Evolutionary conservation across 2,329 filamentous ascomycete genomes (phyloP).

Genomic region (Diaporthe aspalathi): DNA sequence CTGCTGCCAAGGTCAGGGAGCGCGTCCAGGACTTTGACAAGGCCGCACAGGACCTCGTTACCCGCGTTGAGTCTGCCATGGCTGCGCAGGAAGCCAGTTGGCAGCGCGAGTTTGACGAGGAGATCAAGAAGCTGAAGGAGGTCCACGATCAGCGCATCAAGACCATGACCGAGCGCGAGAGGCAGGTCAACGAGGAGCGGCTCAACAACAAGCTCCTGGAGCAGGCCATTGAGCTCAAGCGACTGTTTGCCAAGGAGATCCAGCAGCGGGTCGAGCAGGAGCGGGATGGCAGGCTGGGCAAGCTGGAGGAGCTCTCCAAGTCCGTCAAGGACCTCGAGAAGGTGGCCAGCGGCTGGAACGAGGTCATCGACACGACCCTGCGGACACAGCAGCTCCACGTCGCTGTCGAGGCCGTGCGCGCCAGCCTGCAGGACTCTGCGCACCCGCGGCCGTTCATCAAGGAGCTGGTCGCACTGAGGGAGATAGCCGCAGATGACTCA

Average conservation of each 20-base stretch:
- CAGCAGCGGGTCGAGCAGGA: slow-evolving; percentile 87
- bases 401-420: slow-evolving; percentile 91
- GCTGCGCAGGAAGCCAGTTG: slow-evolving; percentile 82
- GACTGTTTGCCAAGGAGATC: slow-evolving; percentile 83
- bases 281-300: slow-evolving; percentile 86
- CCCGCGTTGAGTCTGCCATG: slow-evolving; percentile 87
- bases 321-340: slow-evolving; percentile 87
- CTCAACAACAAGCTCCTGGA: slow-evolving; percentile 87
- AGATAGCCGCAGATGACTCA: slow-evolving; percentile 84
- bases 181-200: slow-evolving; percentile 84
- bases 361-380: slow-evolving; percentile 88
- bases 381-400: slow-evolving; percentile 97
- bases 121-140: slow-evolving; percentile 82
- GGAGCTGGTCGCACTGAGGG: slow-evolving; percentile 94
- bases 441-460: slow-evolving; percentile 87
- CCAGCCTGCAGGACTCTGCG: slow-evolving; percentile 79
- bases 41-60: slow-evolving; percentile 87
- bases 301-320: slow-evolving; percentile 81
- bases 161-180: slow-evolving; percentile 81
- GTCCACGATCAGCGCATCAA: slow-evolving; percentile 84
- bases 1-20: slow-evolving; percentile 80
- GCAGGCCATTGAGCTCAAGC: slow-evolving; percentile 90
- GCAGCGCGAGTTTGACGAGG: slow-evolving; percentile 86
- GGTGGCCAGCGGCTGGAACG: slow-evolving; percentile 89
- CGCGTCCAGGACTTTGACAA: slow-evolving; percentile 83